Conservation (phyloP, 257 asterid genomes). For the Nicotiana tabacum region DNA sequence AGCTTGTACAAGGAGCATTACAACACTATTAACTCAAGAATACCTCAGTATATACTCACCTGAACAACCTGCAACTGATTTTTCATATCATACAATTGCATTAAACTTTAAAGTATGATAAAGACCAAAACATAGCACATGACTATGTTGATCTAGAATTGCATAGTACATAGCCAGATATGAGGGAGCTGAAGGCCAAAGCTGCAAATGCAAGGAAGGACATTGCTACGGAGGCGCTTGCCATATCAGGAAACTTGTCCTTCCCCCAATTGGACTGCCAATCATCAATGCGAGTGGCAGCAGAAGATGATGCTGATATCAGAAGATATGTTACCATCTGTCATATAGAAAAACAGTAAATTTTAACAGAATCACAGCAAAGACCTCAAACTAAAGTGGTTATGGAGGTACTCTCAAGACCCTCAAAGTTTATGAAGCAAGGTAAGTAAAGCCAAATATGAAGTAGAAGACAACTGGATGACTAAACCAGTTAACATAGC, state of each 20-base stretch:
- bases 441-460: too few species aligned
- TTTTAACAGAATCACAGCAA: neutral
- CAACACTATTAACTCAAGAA: neutral
- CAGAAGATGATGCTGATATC: constrained; percentile 89
- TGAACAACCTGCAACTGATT: neutral
- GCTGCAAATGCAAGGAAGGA: constrained; percentile 82
- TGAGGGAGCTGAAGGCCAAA: constrained; percentile 61
- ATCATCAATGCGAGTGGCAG: constrained; percentile 65
- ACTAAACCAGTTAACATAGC: too few species aligned
- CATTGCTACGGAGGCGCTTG: constrained; percentile 60
- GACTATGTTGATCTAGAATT: constrained; percentile 34
- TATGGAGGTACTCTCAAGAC: too few species aligned
- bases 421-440: too few species aligned
- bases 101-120: neutral
- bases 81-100: neutral
- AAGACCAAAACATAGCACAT: neutral
- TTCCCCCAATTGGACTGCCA: constrained; percentile 84
- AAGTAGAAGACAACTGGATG: too few species aligned
- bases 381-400: too few species aligned
- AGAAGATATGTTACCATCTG: constrained; percentile 85
- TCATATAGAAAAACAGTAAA: constrained; percentile 5
- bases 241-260: constrained; percentile 82
- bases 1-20: neutral
- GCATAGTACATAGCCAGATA: constrained; percentile 75
- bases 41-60: neutral